These are phyloP conservation scores for Trypanosoma theileri DNA, from an alignment of 208 protist species.

Conservation along the genomic window DNA sequence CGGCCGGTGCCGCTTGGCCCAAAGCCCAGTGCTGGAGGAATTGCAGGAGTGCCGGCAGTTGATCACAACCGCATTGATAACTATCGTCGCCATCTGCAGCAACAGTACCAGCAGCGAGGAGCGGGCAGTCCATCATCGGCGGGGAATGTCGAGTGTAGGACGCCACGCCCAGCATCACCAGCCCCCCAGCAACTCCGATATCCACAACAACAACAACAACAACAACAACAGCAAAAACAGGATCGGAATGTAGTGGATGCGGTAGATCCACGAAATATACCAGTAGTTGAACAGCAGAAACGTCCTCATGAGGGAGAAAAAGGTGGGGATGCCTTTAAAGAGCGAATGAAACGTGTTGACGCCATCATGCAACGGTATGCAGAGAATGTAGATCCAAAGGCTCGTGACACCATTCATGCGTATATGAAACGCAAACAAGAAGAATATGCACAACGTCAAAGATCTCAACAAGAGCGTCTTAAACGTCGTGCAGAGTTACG, in stretches of 20 bases:
- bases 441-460: slow-evolving; percentile 71
- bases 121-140: not conserved
- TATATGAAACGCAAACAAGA: slow-evolving; percentile 90
- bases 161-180: slow-evolving; percentile 1
- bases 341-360: slow-evolving; percentile 75
- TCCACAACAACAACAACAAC: slow-evolving; percentile 19
- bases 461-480: slow-evolving; percentile 46
- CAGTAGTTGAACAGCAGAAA: not conserved
- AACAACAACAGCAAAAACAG: not conserved
- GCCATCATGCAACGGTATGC: slow-evolving; percentile 82
- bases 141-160: no score
- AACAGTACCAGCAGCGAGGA: slow-evolving; percentile 13
- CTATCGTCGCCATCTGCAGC: slow-evolving; percentile 18
- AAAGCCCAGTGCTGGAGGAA: slow-evolving; percentile 15
- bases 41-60: not conserved
- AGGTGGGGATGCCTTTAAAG: slow-evolving; percentile 31
- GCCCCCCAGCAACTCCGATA: slow-evolving; percentile 13
- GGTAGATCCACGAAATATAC: not conserved
- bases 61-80: slow-evolving; percentile 28
- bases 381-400: slow-evolving; percentile 59
- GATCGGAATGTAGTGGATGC: not conserved
- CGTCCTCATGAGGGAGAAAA: not conserved
- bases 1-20: slow-evolving; percentile 12
- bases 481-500: slow-evolving; percentile 58
- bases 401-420: slow-evolving; percentile 83